Evolutionary conservation across 2,329 filamentous ascomycete species (phyloP), one percentile per base, ranked within the genome.

Genomic region (Colletotrichum acutatum): DNA sequence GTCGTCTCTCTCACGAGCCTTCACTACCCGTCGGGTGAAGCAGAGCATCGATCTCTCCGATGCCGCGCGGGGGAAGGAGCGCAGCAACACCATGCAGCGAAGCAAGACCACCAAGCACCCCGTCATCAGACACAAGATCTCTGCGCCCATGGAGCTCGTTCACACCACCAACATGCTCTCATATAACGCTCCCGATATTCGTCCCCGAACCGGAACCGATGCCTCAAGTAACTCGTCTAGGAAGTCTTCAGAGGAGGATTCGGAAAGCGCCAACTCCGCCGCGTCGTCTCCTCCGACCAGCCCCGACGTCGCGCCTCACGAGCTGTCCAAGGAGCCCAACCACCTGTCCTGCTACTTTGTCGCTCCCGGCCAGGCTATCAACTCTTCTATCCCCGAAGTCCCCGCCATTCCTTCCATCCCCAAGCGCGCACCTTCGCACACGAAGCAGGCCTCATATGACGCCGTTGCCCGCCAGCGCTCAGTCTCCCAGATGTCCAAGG

Each of bases 91-190:
- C 49, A 84, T 86, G 24, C 84, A 86, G 60, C 86, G 88, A 77
- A 89, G 85, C 82, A 86, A 86, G 78, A 87, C 86, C 56, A 83
- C 83, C 78, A 89, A 87, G 80, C 80, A 71, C 77, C 78, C 75
- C 76, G 80, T 76, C 75, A 85, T 91, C 76, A 90, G 92, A 72
- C 82, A 88, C 80, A 92, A 95, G 85, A 99, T 99, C 80, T 99
- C 97, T 1, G 90, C 89, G 3, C 97, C 97, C 0, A 89, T 98
- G 66, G 92, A 95, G 82, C 89, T 99, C 75, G 87, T 98, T 61
- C 97, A 97, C 72, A 98, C 96, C 5, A 98, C 97, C 77, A 99
- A 98, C 83, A 95, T 97, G 90, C 92, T 98, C 67, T 95, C 95
- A 8, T 98, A 98, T 88, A 96, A 96, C 80, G 95, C 97, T 11